Evolutionary conservation across 352 stramenopile species (phyloP).

Genomic region (Phytopythium chamaehyphon): DNA sequence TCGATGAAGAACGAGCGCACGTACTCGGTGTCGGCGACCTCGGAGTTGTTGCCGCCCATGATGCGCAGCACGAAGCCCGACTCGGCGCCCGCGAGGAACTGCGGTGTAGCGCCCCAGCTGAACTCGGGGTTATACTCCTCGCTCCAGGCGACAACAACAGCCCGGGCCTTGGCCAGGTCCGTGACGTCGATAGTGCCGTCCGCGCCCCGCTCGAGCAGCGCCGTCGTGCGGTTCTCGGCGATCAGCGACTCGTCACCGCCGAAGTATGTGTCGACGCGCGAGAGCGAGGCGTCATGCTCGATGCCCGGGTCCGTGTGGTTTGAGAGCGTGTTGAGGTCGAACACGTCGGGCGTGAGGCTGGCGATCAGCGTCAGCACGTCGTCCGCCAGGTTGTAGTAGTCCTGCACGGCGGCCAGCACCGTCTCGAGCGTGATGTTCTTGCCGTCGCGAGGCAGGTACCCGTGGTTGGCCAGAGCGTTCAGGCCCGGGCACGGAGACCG

Average conservation of each 20-base stretch:
- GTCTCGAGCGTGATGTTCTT: conserved; percentile 26
- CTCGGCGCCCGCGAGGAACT: conserved; percentile 19
- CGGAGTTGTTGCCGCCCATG: conserved; percentile 21
- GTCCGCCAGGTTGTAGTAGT: conserved; percentile 6
- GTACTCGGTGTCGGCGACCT: conserved; percentile 12
- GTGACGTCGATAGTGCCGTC: conserved; percentile 11
- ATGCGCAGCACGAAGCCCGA: conserved; percentile 17
- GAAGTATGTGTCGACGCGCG: conserved; percentile 22
- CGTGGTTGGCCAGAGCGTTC: conserved; percentile 57
- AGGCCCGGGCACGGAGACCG: conserved; percentile 45
- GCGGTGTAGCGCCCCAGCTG: conserved; percentile 10
- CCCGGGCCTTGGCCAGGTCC: conserved; percentile 16
- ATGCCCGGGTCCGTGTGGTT: conserved; percentile 13
- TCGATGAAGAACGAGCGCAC: conserved; percentile 17
- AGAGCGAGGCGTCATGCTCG: conserved; percentile 22
- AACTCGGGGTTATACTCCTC: conserved; percentile 17
- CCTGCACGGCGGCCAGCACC: not conserved
- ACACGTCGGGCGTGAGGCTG: conserved; percentile 12
- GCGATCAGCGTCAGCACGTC: conserved; percentile 16
- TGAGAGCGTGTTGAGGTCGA: conserved; percentile 22
- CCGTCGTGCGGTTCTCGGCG: conserved; percentile 14
- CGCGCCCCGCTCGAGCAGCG: not conserved
- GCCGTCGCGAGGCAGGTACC: conserved; percentile 42
- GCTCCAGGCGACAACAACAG: conserved; percentile 7
- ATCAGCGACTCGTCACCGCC: conserved; percentile 16